Percentiles rank a stretch among this genome's conserved stretches.
Conservation (phyloP, 169 alveolate genomes). For the Cryptosporidium tyzzeri region DNA sequence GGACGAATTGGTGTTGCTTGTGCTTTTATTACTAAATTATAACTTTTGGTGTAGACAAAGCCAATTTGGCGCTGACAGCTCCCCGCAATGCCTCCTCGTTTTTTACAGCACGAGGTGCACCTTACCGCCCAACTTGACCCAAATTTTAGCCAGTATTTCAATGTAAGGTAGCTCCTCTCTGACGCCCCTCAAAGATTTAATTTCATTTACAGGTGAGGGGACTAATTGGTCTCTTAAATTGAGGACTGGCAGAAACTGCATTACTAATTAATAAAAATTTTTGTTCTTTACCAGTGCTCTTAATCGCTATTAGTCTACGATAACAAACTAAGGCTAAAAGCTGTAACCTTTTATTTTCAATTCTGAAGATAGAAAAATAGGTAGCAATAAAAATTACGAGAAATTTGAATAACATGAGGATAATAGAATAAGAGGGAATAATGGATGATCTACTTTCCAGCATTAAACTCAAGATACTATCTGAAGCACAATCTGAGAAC, state of each 20-base stretch:
- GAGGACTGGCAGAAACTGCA: background rate
- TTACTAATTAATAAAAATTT: background rate
- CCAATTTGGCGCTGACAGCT: slow-evolving; percentile 52
- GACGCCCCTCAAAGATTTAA: background rate
- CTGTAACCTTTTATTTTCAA: background rate
- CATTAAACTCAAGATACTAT: slow-evolving; percentile 2
- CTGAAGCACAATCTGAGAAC: slow-evolving; percentile 5
- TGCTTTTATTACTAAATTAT: slow-evolving; percentile 55
- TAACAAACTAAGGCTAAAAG: background rate
- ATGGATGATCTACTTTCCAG: slow-evolving; percentile 50
- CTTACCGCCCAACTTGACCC: slow-evolving; percentile 37
- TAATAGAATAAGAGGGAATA: background rate
- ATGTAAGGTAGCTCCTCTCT: background rate
- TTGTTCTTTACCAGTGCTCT: background rate
- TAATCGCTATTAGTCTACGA: background rate
- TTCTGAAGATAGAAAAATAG: background rate
- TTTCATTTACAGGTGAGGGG: background rate
- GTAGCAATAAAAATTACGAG: background rate
- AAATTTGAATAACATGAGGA: background rate
- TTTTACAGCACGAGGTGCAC: slow-evolving; percentile 67
- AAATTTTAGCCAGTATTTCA: slow-evolving; percentile 12
- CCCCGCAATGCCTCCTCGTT: slow-evolving; percentile 77
- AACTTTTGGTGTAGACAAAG: slow-evolving; percentile 72
- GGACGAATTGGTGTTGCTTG: slow-evolving; percentile 55
- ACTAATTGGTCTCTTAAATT: background rate